Percentiles rank a stretch among this genome's conserved stretches.
Evolutionary conservation across 306 rosid genomes (phyloP).

Genomic region (Psophocarpus tetragonolobus): DNA sequence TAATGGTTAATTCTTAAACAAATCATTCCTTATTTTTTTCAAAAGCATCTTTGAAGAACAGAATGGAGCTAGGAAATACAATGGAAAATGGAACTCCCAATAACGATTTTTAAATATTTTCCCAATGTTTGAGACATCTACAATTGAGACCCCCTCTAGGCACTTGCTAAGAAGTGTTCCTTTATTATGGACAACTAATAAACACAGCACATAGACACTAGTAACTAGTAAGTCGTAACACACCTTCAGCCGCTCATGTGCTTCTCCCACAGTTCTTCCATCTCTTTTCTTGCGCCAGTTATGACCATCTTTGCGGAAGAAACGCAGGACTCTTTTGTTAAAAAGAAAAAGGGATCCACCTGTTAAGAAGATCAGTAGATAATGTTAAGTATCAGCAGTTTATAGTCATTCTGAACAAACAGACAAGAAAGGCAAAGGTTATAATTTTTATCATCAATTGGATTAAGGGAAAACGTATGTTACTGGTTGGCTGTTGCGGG

Average conservation of each 20-base stretch:
- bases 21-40: neutral
- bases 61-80: neutral
- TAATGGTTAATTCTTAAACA: neutral
- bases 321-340: conserved; percentile 91
- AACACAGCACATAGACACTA: conserved; percentile 28
- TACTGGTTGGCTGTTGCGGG: conserved; percentile 76
- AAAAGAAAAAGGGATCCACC: conserved; percentile 94
- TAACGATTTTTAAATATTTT: neutral
- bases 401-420: neutral
- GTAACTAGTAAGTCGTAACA: neutral
- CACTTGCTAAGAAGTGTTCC: conserved; percentile 2
- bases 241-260: conserved; percentile 99
- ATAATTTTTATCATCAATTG: conserved; percentile 12
- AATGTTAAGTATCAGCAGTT: conserved; percentile 13
- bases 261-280: conserved; percentile 97
- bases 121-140: conserved; percentile 11
- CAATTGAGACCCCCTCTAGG: conserved; percentile 13
- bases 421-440: neutral
- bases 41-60: conserved; percentile 6
- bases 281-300: conserved; percentile 95
- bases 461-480: conserved; percentile 25
- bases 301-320: conserved; percentile 97
- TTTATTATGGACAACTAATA: neutral
- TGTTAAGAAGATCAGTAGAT: conserved; percentile 38
- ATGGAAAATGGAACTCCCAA: neutral